Percentiles rank a stretch among this genome's conserved stretches.
Conservation (phyloP, 805 yeast species). For the Allodekkera sacchari region DNA sequence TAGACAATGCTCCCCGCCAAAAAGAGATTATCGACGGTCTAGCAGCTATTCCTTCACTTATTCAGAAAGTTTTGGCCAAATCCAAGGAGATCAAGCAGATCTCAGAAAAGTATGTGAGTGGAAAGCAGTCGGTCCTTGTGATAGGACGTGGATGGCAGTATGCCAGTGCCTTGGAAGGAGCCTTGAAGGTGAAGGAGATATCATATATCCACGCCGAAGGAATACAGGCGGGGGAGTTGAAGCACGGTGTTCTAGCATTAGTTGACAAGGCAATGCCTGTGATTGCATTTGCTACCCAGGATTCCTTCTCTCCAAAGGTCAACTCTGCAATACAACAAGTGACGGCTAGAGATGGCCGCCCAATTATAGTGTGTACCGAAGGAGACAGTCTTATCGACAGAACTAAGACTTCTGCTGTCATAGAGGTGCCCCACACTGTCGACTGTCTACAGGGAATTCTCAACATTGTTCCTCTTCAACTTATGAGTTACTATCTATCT, state of each 20-base stretch:
- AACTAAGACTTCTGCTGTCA: slow-evolving; percentile 53
- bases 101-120: slow-evolving; percentile 64
- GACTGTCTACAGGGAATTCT: slow-evolving; percentile 96
- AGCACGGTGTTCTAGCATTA: slow-evolving; percentile 95
- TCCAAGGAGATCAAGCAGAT: slow-evolving; percentile 67
- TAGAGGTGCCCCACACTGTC: slow-evolving; percentile 91
- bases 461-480: slow-evolving; percentile 89
- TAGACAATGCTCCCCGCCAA: slow-evolving; percentile 71
- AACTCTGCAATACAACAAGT: slow-evolving; percentile 95
- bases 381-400: slow-evolving; percentile 59
- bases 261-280: slow-evolving; percentile 93
- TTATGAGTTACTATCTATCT: slow-evolving; percentile 96
- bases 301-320: slow-evolving; percentile 91
- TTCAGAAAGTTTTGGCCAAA: slow-evolving; percentile 63
- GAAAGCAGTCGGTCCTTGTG: slow-evolving; percentile 78
- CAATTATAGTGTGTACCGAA: slow-evolving; percentile 82
- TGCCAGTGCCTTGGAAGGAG: slow-evolving; percentile 98
- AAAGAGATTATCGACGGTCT: slow-evolving; percentile 80
- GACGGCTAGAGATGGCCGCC: slow-evolving; percentile 94
- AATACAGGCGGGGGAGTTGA: slow-evolving; percentile 97
- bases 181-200: slow-evolving; percentile 94
- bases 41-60: slow-evolving; percentile 76
- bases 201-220: slow-evolving; percentile 99
- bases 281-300: slow-evolving; percentile 93
- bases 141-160: slow-evolving; percentile 97